phyloP scores from a whole-genome alignment of 768 basidiomycete genomes.

The Amanita exitialis region DNA sequence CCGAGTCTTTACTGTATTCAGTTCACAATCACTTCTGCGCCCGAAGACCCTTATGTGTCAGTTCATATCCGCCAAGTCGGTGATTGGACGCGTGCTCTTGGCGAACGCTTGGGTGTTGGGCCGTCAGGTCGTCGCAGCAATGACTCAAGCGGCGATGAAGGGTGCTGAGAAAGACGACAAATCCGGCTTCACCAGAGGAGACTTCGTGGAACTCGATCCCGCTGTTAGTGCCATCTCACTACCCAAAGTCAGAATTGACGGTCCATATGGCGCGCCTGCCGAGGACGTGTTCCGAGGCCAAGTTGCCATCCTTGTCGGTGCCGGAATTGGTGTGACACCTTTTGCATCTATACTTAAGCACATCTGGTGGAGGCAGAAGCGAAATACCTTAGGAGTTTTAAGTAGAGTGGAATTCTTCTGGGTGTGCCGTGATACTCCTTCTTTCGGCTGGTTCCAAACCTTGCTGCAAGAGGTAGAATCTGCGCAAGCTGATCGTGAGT shows the following conservation, averaged over 20 bases:
- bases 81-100: constrained; percentile 77
- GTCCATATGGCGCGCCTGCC: constrained; percentile 89
- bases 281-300: constrained; percentile 84
- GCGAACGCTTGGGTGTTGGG: constrained; percentile 77
- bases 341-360: constrained; percentile 94
- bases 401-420: constrained; percentile 92
- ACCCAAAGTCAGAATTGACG: constrained; percentile 72
- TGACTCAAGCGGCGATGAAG: constrained; percentile 73
- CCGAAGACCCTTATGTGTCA: constrained; percentile 88
- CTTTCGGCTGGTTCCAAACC: constrained; percentile 96
- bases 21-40: constrained; percentile 94
- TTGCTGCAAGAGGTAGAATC: constrained; percentile 82
- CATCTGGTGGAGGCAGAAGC: constrained; percentile 89
- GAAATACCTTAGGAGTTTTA: constrained; percentile 66
- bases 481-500: constrained; percentile 83
- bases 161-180: constrained; percentile 57
- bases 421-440: constrained; percentile 90
- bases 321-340: constrained; percentile 93
- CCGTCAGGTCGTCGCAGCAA: constrained; percentile 65
- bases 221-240: constrained; percentile 37
- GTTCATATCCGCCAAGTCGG: constrained; percentile 92
- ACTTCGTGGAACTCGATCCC: constrained; percentile 73
- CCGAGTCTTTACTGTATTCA: constrained; percentile 17
- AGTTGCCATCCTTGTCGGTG: constrained; percentile 86
- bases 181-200: constrained; percentile 45